Conservation (phyloP, 768 basidiomycete genomes). For the Phaeotremella fagi region DNA sequence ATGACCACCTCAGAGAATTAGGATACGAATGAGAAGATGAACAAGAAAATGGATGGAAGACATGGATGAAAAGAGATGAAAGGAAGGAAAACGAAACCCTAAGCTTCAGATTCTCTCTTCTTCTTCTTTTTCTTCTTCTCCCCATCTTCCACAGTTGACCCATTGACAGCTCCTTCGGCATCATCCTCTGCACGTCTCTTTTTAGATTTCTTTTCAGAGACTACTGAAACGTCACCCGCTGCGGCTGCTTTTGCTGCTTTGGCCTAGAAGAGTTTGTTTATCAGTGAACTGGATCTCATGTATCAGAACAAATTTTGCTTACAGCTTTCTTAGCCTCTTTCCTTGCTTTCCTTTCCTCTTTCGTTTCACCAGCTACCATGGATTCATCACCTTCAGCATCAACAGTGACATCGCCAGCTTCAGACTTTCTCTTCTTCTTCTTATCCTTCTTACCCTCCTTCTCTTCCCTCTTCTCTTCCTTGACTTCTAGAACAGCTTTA, state of each 20-base stretch:
- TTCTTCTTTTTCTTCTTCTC: conserved; percentile 51
- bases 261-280: conserved; percentile 21
- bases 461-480: conserved; percentile 79
- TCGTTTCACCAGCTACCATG: conserved; percentile 60
- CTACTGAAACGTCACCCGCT: conserved; percentile 50
- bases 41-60: not conserved
- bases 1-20: not conserved
- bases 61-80: not conserved
- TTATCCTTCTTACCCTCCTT: conserved; percentile 58
- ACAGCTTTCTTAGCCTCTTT: conserved; percentile 73
- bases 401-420: conserved; percentile 49
- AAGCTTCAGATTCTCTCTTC: conserved; percentile 42
- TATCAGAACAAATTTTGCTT: conserved; percentile 12
- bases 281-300: not conserved
- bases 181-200: conserved; percentile 45
- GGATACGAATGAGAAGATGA: not conserved
- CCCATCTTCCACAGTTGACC: conserved; percentile 36
- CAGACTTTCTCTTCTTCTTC: conserved; percentile 53
- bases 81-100: not conserved
- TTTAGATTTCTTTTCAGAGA: conserved; percentile 47
- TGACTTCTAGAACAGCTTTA: conserved; percentile 70
- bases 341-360: conserved; percentile 61
- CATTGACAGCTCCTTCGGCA: conserved; percentile 5
- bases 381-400: conserved; percentile 50
- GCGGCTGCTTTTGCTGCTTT: conserved; percentile 44